These are phyloP conservation scores for Umbelopsis sp. DNA, from an alignment of 192 early-diverging fungal genomes.

Conservation along the genomic window DNA sequence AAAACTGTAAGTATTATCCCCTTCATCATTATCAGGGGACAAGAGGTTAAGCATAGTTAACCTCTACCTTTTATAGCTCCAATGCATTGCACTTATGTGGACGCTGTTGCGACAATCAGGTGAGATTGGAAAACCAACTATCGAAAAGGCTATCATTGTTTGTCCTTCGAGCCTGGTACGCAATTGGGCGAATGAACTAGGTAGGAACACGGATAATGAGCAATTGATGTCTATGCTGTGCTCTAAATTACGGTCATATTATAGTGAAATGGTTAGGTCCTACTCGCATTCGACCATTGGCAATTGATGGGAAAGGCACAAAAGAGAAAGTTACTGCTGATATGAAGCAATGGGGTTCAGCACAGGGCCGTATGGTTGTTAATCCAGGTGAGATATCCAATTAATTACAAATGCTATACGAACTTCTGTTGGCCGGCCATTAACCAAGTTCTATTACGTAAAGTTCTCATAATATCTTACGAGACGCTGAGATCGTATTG, in stretches of 20 bases:
- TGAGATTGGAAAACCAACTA: conserved; percentile 83
- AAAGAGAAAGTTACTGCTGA: conserved; percentile 83
- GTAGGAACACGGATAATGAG: conserved; percentile 14
- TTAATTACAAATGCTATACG: background rate
- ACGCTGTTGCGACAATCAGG: conserved; percentile 93
- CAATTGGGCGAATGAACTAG: conserved; percentile 98
- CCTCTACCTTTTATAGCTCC: too few species aligned
- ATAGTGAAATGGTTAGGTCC: conserved; percentile 91
- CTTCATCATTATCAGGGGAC: background rate
- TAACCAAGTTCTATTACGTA: background rate
- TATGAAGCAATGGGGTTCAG: conserved; percentile 77
- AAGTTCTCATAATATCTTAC: conserved; percentile 96
- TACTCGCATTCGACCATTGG: conserved; percentile 77
- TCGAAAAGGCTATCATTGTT: conserved; percentile 95
- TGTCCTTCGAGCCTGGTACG: conserved; percentile 94
- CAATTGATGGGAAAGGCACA: conserved; percentile 87
- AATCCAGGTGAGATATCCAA: conserved; percentile 59
- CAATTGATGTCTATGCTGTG: background rate
- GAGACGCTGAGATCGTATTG: conserved; percentile 90
- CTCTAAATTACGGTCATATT: background rate
- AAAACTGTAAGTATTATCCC: conserved; percentile 64
- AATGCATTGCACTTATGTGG: conserved; percentile 97
- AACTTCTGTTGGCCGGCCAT: background rate
- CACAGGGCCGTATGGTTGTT: conserved; percentile 83
- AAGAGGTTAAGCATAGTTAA: too few species aligned